Base-by-base conservation (phyloP, 805 yeast species). In the Starmerella stigmatis region DNA sequence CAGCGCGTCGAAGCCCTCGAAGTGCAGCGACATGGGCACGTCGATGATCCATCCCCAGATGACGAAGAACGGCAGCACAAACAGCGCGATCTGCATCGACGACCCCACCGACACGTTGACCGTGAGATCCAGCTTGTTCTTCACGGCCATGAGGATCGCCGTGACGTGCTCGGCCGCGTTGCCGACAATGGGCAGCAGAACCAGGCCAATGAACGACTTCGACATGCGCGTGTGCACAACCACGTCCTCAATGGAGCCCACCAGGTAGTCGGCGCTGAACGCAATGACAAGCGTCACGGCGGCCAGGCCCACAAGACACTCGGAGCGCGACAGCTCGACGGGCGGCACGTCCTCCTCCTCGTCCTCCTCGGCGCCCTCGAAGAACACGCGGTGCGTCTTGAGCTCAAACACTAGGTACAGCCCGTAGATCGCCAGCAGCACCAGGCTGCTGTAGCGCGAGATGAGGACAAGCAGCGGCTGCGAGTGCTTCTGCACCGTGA, bases 141-240 rank as follows among this genome's bases (percentile, higher is more conserved):
- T 2, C 73, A 78, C 76, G 20, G 98, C 97, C 40, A 92, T 97
- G 51, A 85, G 75, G 30, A 92, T 81, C 3, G 97, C 95, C 19
- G 98, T 92, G 42, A 86, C 97, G 64, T 92, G 98, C 64, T 92
- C 98, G 12, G 97, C 97, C 3, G 98, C 98, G 59, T 92, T 92
- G 46, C 97, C 98, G 21, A 92, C 97, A 53, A 92, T 89, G 34
- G 98, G 98, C 51, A 92, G 81, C 41, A 92, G 77, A 56, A 92
- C 81, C 55, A 92, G 71, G 62, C 97, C 97, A 58, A 92, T 86
- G 58, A 92, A 92, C 0, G 97, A 86, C 73, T 88, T 88, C 36
- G 95, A 83, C 45, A 92, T 70, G 4, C 95, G 95, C 2, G 94
- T 77, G 25, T 77, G 67, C 47, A 70, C 83, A 29, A 92, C 97